Conservation (phyloP, 805 yeast species). For the Wickerhamiella bombiphila region DNA sequence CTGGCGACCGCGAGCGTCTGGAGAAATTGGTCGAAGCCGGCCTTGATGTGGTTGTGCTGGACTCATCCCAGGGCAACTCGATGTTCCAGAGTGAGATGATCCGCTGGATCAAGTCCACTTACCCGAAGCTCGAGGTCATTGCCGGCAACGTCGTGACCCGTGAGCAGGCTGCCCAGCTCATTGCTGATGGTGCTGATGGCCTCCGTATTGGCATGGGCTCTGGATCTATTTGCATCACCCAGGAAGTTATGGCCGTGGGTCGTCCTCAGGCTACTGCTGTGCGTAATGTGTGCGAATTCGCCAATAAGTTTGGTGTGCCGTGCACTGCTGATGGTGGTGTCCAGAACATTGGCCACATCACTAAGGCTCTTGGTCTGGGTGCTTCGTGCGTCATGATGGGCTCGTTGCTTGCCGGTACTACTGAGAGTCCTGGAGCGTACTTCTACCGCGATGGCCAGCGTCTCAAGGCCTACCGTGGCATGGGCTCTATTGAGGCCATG, state of each 20-base stretch:
- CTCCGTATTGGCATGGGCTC: constrained; percentile 99
- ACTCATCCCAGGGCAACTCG: constrained; percentile 97
- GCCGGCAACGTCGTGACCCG: constrained; percentile 98
- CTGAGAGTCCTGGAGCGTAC: constrained; percentile 97
- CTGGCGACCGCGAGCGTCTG: constrained; percentile 76
- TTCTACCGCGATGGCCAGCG: constrained; percentile 97
- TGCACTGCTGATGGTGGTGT: constrained; percentile 99
- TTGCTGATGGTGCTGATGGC: constrained; percentile 94
- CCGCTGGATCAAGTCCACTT: constrained; percentile 71
- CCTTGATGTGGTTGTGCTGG: constrained; percentile 87
- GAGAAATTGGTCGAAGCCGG: constrained; percentile 83
- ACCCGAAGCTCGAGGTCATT: constrained; percentile 71
- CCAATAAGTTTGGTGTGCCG: constrained; percentile 92
- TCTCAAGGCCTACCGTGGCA: constrained; percentile 94
- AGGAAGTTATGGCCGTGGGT: constrained; percentile 99
- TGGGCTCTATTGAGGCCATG: constrained; percentile 99
- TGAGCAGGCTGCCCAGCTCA: constrained; percentile 94
- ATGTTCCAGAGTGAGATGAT: constrained; percentile 87
- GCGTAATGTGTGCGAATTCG: constrained; percentile 83
- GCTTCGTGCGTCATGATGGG: constrained; percentile 99
- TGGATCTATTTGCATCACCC: constrained; percentile 97
- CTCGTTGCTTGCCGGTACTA: constrained; percentile 95
- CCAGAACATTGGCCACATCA: constrained; percentile 95
- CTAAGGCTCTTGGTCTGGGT: constrained; percentile 92
- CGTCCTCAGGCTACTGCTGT: constrained; percentile 99